Evolutionary conservation across 345 rosid genomes (phyloP), one percentile per base, ranked within the genome.

Genomic region (Ceriops decandra): DNA sequence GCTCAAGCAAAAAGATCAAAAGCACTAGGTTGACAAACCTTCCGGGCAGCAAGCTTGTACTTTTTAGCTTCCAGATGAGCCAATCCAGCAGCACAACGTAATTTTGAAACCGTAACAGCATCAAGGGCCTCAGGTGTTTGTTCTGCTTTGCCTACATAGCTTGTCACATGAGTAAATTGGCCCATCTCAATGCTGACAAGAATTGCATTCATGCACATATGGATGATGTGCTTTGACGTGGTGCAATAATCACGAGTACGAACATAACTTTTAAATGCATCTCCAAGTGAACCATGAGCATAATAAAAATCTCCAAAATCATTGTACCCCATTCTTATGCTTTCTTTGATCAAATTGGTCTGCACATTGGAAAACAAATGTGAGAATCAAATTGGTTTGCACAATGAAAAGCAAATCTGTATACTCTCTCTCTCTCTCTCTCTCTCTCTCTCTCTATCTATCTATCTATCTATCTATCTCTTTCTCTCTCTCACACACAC

Each of bases 171-270:
- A 74, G 85, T 74, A 72, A 95, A 90, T 67, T 95, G 99, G 51
- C 98, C 95, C 98, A 89, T 92, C 85, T 90, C 99, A 62, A 95
- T 92, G 77, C 98, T 95, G 53, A 90, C 98, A 52, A 92, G 90
- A 78, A 95, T 95, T 2, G 96, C 85, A 74, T 88, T 87, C 97
- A 90, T 81, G 73, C 99, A 95, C 99, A 88, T 95, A 74, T 93
- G 88, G 74, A 83, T 83, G 28, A 92, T 85, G 69, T 95, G 99
- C 84, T 92, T 92, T 7, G 92, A 85, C 4, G 99, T 95, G 2
- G 98, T 95, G 82, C 99, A 95, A 80, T 92, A 90, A 80, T 95
- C 99, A 15, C 99, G 90, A 47, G 99, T 90, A 8, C 96, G 87
- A 33, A 88, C 81, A 74, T 84, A 95, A 70, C 90, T 90, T 75